These are phyloP conservation scores for Dissophora ornata DNA, from an alignment of 192 early-diverging fungal genomes.

Conservation along the genomic window DNA sequence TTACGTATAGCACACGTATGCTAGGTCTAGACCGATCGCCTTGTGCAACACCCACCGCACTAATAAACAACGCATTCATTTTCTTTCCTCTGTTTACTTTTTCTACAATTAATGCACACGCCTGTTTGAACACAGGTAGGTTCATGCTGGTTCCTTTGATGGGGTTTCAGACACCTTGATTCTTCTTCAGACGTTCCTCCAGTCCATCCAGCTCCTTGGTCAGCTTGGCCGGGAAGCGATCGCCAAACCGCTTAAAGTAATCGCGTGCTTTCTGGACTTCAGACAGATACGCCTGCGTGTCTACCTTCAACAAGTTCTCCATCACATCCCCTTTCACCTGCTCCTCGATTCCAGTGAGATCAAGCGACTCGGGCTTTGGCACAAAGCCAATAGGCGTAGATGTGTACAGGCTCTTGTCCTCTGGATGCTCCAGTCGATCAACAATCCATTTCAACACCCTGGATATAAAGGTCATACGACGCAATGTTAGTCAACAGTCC, in stretches of 20 bases:
- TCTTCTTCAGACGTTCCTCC: conserved; percentile 34
- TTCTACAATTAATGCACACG: too few species aligned
- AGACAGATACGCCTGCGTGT: conserved; percentile 28
- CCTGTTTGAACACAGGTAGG: too few species aligned
- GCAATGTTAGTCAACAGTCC: too few species aligned
- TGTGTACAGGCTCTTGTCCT: conserved; percentile 27
- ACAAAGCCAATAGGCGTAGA: conserved; percentile 49
- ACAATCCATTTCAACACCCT: conserved; percentile 54
- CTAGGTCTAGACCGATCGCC: too few species aligned
- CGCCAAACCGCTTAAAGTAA: conserved; percentile 43
- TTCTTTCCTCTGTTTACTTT: too few species aligned
- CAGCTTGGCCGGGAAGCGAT: conserved; percentile 50
- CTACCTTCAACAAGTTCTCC: conserved; percentile 39
- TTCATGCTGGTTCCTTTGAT: too few species aligned
- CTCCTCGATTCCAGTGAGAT: conserved; percentile 46
- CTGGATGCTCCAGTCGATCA: conserved; percentile 38
- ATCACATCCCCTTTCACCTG: conserved; percentile 37
- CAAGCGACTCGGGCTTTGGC: conserved; percentile 36
- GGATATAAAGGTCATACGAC: too few species aligned
- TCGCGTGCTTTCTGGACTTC: conserved; percentile 48
- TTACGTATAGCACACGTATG: too few species aligned
- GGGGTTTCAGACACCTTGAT: conserved; percentile 32
- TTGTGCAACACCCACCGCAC: too few species aligned
- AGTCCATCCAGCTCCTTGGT: conserved; percentile 48
- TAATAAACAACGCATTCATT: too few species aligned